These are phyloP conservation scores for Actinomortierella ambigua DNA, from an alignment of 371 early-diverging fungal species.

Conservation along the genomic window DNA sequence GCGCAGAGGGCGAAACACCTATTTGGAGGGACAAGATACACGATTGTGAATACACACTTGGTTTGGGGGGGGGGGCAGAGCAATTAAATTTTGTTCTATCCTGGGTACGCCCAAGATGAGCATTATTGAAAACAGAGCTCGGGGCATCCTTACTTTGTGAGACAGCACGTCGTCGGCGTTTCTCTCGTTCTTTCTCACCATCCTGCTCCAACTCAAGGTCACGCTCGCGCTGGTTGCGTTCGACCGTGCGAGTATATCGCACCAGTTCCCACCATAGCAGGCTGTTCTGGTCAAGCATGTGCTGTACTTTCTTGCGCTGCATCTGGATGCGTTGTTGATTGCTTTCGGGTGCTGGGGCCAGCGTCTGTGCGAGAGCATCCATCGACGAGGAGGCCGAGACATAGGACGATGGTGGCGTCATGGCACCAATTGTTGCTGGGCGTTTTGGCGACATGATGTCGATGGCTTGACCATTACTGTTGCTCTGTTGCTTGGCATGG, in stretches of 20 bases:
- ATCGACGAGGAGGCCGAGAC: slow-evolving; percentile 28
- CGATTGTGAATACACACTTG: too few species aligned
- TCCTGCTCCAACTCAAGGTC: slow-evolving; percentile 24
- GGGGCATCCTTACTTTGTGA: too few species aligned
- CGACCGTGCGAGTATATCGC: slow-evolving; percentile 41
- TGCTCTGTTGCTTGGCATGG: background rate
- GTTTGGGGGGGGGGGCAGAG: too few species aligned
- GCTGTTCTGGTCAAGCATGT: slow-evolving; percentile 42
- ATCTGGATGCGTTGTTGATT: slow-evolving; percentile 11
- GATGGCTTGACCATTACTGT: background rate
- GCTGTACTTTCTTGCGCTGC: slow-evolving; percentile 30
- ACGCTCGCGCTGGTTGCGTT: slow-evolving; percentile 26
- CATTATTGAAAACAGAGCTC: too few species aligned
- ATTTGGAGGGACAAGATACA: too few species aligned
- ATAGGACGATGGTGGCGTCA: slow-evolving; percentile 35
- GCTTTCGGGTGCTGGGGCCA: slow-evolving; percentile 13
- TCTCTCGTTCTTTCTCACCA: background rate
- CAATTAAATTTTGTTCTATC: too few species aligned
- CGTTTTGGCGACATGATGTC: background rate
- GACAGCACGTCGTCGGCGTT: too few species aligned
- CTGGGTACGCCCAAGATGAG: too few species aligned
- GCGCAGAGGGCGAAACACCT: too few species aligned
- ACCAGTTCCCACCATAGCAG: slow-evolving; percentile 45
- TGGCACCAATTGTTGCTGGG: background rate
- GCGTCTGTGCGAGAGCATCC: slow-evolving; percentile 22